Conservation (phyloP, 768 basidiomycete species). For the Pulveroboletus sp. region DNA sequence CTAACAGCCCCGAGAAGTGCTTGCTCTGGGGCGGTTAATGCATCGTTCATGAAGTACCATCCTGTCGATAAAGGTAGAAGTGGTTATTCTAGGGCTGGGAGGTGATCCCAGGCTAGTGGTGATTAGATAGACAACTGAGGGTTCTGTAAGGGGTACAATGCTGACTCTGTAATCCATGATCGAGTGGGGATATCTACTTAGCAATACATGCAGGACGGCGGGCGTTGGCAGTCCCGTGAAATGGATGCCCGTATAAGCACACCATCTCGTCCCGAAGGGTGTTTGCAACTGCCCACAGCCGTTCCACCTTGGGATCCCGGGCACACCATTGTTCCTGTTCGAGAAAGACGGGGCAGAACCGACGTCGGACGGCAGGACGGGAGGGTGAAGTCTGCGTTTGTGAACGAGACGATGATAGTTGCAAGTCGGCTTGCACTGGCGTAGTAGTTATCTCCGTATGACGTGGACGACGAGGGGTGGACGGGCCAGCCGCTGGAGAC, state of each 20-base stretch:
- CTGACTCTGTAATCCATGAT: too few relatives aligned
- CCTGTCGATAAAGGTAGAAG: too few relatives aligned
- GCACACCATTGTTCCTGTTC: constrained; percentile 48
- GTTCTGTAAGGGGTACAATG: too few relatives aligned
- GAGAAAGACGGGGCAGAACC: constrained; percentile 47
- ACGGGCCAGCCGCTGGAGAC: constrained; percentile 15
- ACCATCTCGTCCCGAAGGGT: constrained; percentile 14
- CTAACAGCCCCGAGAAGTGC: too few relatives aligned
- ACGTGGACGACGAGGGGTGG: constrained; percentile 22
- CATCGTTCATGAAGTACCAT: too few relatives aligned
- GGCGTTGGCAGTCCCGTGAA: not conserved
- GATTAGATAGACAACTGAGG: too few relatives aligned
- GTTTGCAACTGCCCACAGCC: constrained; percentile 23
- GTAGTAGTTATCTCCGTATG: constrained; percentile 1
- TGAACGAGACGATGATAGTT: constrained; percentile 19
- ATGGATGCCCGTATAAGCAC: constrained; percentile 11
- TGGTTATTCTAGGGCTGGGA: too few relatives aligned
- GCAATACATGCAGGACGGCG: too few relatives aligned
- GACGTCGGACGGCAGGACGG: constrained; percentile 26
- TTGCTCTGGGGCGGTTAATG: too few relatives aligned
- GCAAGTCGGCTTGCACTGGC: constrained; percentile 19
- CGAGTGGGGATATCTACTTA: too few relatives aligned
- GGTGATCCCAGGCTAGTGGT: too few relatives aligned
- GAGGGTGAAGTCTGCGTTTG: constrained; percentile 12
- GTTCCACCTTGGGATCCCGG: constrained; percentile 36